Evolutionary conservation across 176 grass and related monocot genomes (phyloP).

Genomic region (Ananas comosus): DNA sequence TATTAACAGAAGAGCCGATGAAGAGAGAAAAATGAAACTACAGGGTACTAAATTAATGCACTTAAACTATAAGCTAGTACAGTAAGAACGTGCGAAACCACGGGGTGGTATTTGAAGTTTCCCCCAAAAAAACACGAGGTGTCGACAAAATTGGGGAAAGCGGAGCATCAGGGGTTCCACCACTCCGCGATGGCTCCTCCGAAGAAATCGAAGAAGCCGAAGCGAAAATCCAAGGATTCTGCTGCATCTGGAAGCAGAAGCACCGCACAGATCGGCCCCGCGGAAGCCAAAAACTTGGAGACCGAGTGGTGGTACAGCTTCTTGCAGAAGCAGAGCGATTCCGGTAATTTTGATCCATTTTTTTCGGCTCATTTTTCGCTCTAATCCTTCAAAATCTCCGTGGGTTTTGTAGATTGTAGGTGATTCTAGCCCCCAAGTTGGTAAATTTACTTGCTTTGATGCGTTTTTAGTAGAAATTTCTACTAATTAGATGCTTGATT

Average conservation of each 20-base stretch:
- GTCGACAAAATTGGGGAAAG: background rate
- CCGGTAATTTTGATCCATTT: constrained; percentile 15
- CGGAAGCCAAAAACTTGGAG: constrained; percentile 55
- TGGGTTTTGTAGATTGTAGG: background rate
- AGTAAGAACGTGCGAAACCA: too few relatives aligned
- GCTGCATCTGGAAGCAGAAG: constrained; percentile 31
- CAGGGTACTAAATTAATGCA: too few relatives aligned
- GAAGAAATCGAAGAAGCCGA: constrained; percentile 75
- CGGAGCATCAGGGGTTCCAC: background rate
- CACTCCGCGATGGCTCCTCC: constrained; percentile 30
- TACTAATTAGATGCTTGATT: too few relatives aligned
- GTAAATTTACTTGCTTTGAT: background rate
- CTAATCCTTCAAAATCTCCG: background rate
- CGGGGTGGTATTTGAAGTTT: too few relatives aligned
- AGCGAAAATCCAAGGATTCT: constrained; percentile 58
- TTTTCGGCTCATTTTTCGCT: background rate
- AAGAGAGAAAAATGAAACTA: too few relatives aligned
- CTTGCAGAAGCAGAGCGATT: constrained; percentile 46
- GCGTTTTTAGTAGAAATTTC: too few relatives aligned
- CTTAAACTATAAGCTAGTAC: too few relatives aligned
- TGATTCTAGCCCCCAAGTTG: background rate
- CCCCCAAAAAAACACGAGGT: too few relatives aligned
- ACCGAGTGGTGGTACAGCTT: constrained; percentile 96
- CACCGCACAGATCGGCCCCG: constrained; percentile 25
- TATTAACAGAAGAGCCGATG: too few relatives aligned